Evolutionary conservation across 2,329 filamentous ascomycete species (phyloP).

Genomic region (Fusarium mangiferae): DNA sequence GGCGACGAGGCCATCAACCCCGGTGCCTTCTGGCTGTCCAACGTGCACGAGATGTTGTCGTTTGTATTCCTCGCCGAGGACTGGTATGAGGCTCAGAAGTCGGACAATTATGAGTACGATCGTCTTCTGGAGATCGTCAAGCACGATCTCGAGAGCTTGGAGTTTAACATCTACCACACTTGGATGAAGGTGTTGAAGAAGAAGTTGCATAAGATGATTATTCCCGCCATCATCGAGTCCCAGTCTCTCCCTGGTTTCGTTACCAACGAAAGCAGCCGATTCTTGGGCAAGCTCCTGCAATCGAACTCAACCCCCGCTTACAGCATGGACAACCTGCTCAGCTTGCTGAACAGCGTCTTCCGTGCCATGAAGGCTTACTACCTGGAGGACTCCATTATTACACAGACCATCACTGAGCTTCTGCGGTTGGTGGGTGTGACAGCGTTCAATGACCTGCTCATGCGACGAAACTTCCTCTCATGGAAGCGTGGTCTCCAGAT

Average conservation of each 20-base stretch:
- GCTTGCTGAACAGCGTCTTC: slow-evolving; percentile 95
- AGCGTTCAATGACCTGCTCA: slow-evolving; percentile 96
- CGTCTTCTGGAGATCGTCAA: slow-evolving; percentile 98
- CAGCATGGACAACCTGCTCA: slow-evolving; percentile 99
- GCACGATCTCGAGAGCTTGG: slow-evolving; percentile 96
- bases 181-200: slow-evolving; percentile 99
- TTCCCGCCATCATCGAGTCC: slow-evolving; percentile 98
- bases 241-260: slow-evolving; percentile 98
- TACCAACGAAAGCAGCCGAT: slow-evolving; percentile 97
- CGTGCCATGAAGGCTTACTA: slow-evolving; percentile 99
- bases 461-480: slow-evolving; percentile 97
- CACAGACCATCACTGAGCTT: slow-evolving; percentile 93
- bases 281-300: slow-evolving; percentile 95
- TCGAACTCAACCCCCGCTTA: slow-evolving; percentile 92
- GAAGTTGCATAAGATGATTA: slow-evolving; percentile 99
- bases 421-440: slow-evolving; percentile 94
- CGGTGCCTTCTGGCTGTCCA: slow-evolving; percentile 98
- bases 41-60: slow-evolving; percentile 99
- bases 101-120: slow-evolving; percentile 99
- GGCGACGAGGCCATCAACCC: slow-evolving; percentile 97
- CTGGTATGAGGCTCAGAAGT: slow-evolving; percentile 99
- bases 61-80: slow-evolving; percentile 99
- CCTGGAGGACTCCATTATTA: slow-evolving; percentile 94
- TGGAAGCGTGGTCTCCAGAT: slow-evolving; percentile 99
- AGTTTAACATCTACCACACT: slow-evolving; percentile 99